phyloP scores from a whole-genome alignment of 306 rosid genomes.

The Sicyos baderoa region DNA sequence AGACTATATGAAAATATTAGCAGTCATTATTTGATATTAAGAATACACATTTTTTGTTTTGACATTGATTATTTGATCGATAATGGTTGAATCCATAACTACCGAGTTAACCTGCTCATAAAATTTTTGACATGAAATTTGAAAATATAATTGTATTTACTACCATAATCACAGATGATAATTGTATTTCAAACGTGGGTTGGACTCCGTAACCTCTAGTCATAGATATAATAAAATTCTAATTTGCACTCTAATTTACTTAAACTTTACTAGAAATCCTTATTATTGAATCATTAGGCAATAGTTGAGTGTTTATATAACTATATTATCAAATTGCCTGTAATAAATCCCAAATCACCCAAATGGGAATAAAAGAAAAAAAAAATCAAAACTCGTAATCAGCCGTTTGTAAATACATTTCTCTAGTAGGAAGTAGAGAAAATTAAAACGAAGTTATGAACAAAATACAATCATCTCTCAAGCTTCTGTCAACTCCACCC shows the following conservation, averaged over 20 bases:
- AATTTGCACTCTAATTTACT: too few species aligned
- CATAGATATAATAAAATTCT: too few species aligned
- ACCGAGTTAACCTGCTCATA: too few species aligned
- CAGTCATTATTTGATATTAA: neutral
- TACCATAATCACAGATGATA: too few species aligned
- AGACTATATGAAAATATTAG: neutral
- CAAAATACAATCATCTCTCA: slow-evolving; percentile 13
- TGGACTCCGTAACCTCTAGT: too few species aligned
- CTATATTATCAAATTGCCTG: neutral
- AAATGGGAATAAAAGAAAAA: neutral
- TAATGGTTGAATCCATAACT: too few species aligned
- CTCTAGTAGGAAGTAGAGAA: slow-evolving; percentile 10
- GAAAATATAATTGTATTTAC: neutral
- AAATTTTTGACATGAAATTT: neutral
- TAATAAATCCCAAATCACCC: neutral
- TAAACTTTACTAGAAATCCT: too few species aligned
- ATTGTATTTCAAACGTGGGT: too few species aligned
- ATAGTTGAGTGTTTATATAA: neutral
- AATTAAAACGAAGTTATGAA: slow-evolving; percentile 14
- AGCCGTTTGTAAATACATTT: slow-evolving; percentile 15
- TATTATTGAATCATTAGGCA: neutral
- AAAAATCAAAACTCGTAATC: neutral
- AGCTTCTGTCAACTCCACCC: slow-evolving; percentile 7
- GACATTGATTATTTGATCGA: too few species aligned
- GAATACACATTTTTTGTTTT: too few species aligned